These are phyloP conservation scores for Cadophora sp. DNA, from an alignment of 2,329 filamentous ascomycete species.

Conservation along the genomic window DNA sequence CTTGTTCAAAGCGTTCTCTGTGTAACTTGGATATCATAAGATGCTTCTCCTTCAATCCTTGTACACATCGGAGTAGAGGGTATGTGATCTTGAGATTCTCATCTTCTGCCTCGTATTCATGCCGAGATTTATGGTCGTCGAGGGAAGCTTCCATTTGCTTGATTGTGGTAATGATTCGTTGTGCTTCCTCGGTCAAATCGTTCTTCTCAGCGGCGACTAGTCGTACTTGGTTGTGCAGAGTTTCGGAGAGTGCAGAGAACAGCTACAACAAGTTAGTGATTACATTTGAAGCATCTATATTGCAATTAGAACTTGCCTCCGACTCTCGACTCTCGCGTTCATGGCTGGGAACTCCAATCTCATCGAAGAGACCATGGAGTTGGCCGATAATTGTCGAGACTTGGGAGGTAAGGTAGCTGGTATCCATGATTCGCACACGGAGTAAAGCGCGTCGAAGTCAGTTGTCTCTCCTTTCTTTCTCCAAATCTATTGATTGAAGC, in stretches of 20 bases:
- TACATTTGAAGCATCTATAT: constrained; percentile 35
- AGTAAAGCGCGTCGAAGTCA: constrained; percentile 26
- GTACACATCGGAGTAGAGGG: constrained; percentile 81
- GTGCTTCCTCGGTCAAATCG: constrained; percentile 86
- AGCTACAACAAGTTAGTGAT: constrained; percentile 61
- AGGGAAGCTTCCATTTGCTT: constrained; percentile 93
- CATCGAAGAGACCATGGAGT: constrained; percentile 93
- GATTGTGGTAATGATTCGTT: constrained; percentile 83
- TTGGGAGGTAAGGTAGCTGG: constrained; percentile 91
- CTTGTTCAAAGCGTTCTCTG: constrained; percentile 91
- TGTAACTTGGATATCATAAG: constrained; percentile 80
- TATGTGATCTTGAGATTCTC: constrained; percentile 80
- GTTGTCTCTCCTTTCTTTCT: background rate
- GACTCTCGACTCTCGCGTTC: constrained; percentile 89
- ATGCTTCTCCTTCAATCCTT: constrained; percentile 85
- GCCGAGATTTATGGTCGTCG: constrained; percentile 73
- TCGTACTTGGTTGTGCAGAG: constrained; percentile 87
- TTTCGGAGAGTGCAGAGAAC: constrained; percentile 89
- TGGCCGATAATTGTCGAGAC: constrained; percentile 93
- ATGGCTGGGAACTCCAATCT: constrained; percentile 94
- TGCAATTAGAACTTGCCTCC: constrained; percentile 66
- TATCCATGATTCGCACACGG: constrained; percentile 69
- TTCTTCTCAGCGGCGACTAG: constrained; percentile 88
- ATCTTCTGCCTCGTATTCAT: constrained; percentile 68
- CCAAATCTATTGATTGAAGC: constrained; percentile 3